Evolutionary conservation across 805 yeast genomes (phyloP).

Genomic region (Jamesozyma spencerorum): DNA sequence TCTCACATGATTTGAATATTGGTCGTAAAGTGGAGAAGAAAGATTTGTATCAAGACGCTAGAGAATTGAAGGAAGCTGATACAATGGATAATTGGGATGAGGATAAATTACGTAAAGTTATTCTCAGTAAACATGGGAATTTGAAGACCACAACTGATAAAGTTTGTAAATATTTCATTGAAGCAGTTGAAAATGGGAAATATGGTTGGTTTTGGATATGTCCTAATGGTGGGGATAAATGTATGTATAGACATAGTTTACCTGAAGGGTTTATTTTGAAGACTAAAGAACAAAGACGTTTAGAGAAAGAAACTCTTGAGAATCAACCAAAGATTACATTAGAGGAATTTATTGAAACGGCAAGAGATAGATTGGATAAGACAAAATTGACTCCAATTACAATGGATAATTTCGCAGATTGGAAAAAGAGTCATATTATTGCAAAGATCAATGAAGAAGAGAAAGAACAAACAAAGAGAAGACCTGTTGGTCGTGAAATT

Average conservation of each 20-base stretch:
- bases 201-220: slow-evolving; percentile 99
- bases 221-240: slow-evolving; percentile 86
- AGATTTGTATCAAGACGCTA: slow-evolving; percentile 85
- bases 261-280: slow-evolving; percentile 96
- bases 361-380: slow-evolving; percentile 73
- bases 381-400: slow-evolving; percentile 78
- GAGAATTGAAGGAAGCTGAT: slow-evolving; percentile 60
- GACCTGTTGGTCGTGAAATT: slow-evolving; percentile 59
- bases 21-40: slow-evolving; percentile 85
- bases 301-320: slow-evolving; percentile 79
- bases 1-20: slow-evolving; percentile 76
- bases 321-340: slow-evolving; percentile 82
- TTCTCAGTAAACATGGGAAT: slow-evolving; percentile 88
- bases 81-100: slow-evolving; percentile 98
- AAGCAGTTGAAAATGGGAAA: slow-evolving; percentile 93
- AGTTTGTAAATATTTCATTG: slow-evolving; percentile 88
- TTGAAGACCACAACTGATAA: slow-evolving; percentile 89
- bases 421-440: slow-evolving; percentile 68
- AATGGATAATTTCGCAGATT: slow-evolving; percentile 61
- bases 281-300: slow-evolving; percentile 89
- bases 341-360: slow-evolving; percentile 93
- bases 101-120: slow-evolving; percentile 80
- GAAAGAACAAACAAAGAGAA: slow-evolving; percentile 37
- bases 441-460: slow-evolving; percentile 41
- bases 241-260: slow-evolving; percentile 90